phyloP scores from a whole-genome alignment of 352 stramenopile genomes.

The Globisporangium viniferum region DNA sequence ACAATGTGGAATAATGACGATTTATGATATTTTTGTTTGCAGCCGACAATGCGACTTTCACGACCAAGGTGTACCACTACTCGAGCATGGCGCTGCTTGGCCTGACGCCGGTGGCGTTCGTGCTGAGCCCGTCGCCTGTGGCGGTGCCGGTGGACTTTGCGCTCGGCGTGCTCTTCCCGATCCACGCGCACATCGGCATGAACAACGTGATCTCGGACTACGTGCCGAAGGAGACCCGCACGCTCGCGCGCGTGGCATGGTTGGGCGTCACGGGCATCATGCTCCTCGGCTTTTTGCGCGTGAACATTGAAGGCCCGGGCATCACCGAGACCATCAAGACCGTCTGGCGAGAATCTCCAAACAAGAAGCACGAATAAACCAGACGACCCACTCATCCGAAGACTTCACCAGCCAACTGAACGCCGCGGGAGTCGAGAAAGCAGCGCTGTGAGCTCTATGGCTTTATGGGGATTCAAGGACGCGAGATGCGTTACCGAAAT shows the following conservation, averaged over 20 bases:
- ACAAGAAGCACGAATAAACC: constrained; percentile 49
- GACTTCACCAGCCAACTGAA: too few species aligned
- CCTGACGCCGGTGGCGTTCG: constrained; percentile 63
- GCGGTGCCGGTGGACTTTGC: constrained; percentile 72
- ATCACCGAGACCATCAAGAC: constrained; percentile 87
- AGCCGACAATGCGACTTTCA: constrained; percentile 76
- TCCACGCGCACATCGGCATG: constrained; percentile 92
- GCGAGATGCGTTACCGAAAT: background rate
- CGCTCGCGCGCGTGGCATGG: constrained; percentile 58
- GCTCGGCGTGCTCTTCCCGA: constrained; percentile 80
- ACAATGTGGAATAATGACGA: background rate
- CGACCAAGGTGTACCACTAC: constrained; percentile 63
- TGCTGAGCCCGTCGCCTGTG: constrained; percentile 73
- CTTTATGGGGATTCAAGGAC: background rate
- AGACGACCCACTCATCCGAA: too few species aligned
- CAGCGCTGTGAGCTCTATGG: background rate
- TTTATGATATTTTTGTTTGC: background rate
- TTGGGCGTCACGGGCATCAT: constrained; percentile 77
- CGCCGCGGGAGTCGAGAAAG: background rate
- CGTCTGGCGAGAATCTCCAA: constrained; percentile 75
- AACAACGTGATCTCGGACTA: constrained; percentile 95
- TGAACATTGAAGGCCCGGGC: constrained; percentile 81
- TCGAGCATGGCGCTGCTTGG: constrained; percentile 55
- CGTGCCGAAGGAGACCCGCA: constrained; percentile 77
- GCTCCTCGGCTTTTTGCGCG: constrained; percentile 77